A percentile compares a stretch with the other conserved stretches of the same genome.
Evolutionary conservation across 306 rosid species (phyloP).

Genomic region (Pterocarpus santalinus): DNA sequence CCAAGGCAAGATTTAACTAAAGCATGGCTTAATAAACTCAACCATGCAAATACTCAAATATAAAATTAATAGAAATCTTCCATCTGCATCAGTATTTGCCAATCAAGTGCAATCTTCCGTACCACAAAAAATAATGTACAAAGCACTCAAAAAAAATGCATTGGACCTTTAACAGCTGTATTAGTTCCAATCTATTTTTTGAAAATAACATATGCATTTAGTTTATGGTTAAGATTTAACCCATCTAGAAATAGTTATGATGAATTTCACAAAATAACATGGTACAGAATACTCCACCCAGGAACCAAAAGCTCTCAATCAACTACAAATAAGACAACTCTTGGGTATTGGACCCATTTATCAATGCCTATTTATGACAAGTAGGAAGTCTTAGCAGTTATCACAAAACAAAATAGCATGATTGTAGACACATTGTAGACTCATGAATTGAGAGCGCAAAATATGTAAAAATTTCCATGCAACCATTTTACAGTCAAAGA

Average conservation of each 20-base stretch:
- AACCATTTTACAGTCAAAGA: constrained; percentile 29
- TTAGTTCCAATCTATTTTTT: constrained; percentile 3
- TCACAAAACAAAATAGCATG: constrained; percentile 19
- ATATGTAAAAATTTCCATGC: constrained; percentile 5
- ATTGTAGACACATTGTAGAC: not conserved
- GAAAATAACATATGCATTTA: not conserved
- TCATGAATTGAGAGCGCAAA: not conserved
- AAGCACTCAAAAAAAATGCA: constrained; percentile 24
- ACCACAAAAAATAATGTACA: constrained; percentile 24
- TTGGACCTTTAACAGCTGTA: not conserved
- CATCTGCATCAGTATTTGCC: not conserved
- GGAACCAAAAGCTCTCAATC: constrained; percentile 30
- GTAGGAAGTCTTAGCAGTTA: constrained; percentile 12
- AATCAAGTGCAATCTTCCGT: constrained; percentile 2
- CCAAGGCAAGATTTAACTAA: constrained; percentile 25
- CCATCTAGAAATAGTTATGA: not conserved
- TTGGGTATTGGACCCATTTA: not conserved
- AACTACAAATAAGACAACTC: constrained; percentile 22
- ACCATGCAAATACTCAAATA: not conserved
- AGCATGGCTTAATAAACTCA: constrained; percentile 5
- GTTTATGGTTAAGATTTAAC: constrained; percentile 35
- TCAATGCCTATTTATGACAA: constrained; percentile 1
- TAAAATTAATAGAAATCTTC: constrained; percentile 3
- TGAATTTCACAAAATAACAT: constrained; percentile 14
- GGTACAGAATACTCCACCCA: constrained; percentile 31